Percentiles rank a stretch among this genome's conserved stretches.
Conservation (phyloP, 305 asterid genomes). For the Solanum hybrid region DNA sequence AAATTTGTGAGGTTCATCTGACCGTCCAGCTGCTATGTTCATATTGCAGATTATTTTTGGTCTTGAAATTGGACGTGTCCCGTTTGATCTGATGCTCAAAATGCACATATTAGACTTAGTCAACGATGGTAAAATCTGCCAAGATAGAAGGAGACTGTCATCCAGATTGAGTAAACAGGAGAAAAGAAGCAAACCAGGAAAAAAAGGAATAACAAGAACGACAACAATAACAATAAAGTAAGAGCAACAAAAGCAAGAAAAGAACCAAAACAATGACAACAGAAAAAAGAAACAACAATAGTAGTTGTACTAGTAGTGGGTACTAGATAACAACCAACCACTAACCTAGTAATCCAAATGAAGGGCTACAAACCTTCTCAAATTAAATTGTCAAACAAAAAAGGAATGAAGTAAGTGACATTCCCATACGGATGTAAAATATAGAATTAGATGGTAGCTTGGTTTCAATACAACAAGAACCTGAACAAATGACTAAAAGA, state of each 20-base stretch:
- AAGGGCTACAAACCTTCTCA: not conserved
- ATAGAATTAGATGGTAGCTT: not conserved
- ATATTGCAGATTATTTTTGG: constrained; percentile 34
- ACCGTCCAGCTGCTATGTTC: constrained; percentile 56
- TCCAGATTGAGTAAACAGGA: not conserved
- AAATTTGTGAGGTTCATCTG: constrained; percentile 42
- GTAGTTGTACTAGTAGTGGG: not conserved
- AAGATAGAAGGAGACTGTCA: constrained; percentile 7
- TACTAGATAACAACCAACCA: not conserved
- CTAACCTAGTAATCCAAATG: not conserved
- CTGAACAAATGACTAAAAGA: not conserved
- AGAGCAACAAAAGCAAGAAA: not conserved
- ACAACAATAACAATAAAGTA: not conserved
- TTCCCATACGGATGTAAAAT: not conserved
- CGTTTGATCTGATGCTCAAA: constrained; percentile 30
- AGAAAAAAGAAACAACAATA: not conserved
- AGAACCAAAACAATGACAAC: not conserved
- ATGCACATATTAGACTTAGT: constrained; percentile 22
- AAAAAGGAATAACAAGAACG: not conserved
- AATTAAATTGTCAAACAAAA: not conserved
- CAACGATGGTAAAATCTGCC: constrained; percentile 32
- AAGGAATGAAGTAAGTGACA: not conserved
- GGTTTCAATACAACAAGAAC: not conserved
- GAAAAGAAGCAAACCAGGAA: not conserved
- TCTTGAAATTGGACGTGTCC: constrained; percentile 13